Percentiles rank a stretch among this genome's conserved stretches.
These are phyloP conservation scores for Cutaneotrichosporon sp. DNA, from an alignment of 1,284 basidiomycete species.

Conservation along the genomic window DNA sequence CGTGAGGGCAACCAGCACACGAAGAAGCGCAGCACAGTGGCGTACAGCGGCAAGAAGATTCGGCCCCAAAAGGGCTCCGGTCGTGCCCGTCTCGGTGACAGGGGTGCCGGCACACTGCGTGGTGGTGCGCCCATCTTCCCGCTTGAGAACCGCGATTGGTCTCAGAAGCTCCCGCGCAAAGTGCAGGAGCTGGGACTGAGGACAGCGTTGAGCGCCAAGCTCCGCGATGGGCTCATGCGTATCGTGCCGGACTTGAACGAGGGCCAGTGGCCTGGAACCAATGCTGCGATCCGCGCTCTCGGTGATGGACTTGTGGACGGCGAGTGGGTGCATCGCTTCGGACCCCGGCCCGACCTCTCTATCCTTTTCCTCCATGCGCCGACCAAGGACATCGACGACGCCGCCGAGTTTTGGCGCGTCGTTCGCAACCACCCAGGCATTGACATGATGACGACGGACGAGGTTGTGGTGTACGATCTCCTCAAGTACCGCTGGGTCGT, in stretches of 20 bases:
- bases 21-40: conserved; percentile 84
- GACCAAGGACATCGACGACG: conserved; percentile 18
- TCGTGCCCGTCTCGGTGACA: conserved; percentile 81
- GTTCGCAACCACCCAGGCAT: conserved; percentile 55
- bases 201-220: conserved; percentile 74
- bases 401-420: conserved; percentile 21
- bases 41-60: conserved; percentile 81
- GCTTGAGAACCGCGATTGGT: conserved; percentile 83
- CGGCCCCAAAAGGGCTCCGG: conserved; percentile 89
- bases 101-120: conserved; percentile 78
- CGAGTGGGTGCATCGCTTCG: conserved; percentile 30
- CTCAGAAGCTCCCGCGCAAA: conserved; percentile 82
- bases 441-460: conserved; percentile 58
- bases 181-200: conserved; percentile 90
- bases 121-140: conserved; percentile 91
- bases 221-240: conserved; percentile 67
- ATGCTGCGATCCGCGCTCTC: conserved; percentile 33
- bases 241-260: conserved; percentile 69
- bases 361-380: conserved; percentile 46
- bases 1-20: conserved; percentile 62
- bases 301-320: conserved; percentile 47
- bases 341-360: conserved; percentile 29
- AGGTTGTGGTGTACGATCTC: conserved; percentile 70
- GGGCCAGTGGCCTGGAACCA: conserved; percentile 43
- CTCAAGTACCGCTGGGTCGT: conserved; percentile 60